Evolutionary conservation across 2,329 filamentous ascomycete species (phyloP), one percentile per base, ranked within the genome.

Genomic region (Sporothrix schenckii): DNA sequence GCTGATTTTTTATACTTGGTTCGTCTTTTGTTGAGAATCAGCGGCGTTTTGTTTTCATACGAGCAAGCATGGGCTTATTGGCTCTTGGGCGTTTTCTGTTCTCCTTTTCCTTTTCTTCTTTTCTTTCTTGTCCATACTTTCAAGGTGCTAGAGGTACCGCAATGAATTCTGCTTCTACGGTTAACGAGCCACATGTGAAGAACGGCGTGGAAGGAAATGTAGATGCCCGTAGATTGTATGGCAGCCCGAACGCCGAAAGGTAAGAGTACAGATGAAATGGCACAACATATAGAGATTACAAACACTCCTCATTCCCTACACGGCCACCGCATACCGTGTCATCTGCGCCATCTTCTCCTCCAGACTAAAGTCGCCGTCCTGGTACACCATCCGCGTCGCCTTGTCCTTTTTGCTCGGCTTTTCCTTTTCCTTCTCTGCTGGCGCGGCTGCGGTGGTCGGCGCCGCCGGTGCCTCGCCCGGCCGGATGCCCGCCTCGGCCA

Each of bases 271-370:
- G 5, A 63, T 49, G 60, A 27, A 44, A 11, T 49, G 19, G 24
- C 6, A 21, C 16, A 39, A 44, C 9, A n/a, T 39, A 27, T 3
- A 6, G 19, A 24, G 3, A 34, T 34, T 2, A 24, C 19, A 44
- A 24, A 11, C 7, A n/a, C 39, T 0, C 34, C 1, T 14, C n/a
- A n/a, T 2, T 16, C 2, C 44, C 16, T 63, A 69, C 24, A 54
- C 61, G 2, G 69, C 71, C 30, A 73, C 66, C 0, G 89, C 88
- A 82, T 96, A 97, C 80, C 88, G 89, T 72, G 91, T 84, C 82
- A 95, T 82, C 77, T 83, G 81, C 39, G 92, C 91, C 92, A 97
- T 93, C 81, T 90, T 92, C 85, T 97, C 94, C 82, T 97, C 94
- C 1, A 93, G 92, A 76, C 92, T 95, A 76, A 89, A 83, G 71